Percentiles rank a stretch among this genome's conserved stretches.
These are phyloP conservation scores for Apiotrichum brassicae DNA, from an alignment of 1,284 basidiomycete genomes.

Conservation along the genomic window DNA sequence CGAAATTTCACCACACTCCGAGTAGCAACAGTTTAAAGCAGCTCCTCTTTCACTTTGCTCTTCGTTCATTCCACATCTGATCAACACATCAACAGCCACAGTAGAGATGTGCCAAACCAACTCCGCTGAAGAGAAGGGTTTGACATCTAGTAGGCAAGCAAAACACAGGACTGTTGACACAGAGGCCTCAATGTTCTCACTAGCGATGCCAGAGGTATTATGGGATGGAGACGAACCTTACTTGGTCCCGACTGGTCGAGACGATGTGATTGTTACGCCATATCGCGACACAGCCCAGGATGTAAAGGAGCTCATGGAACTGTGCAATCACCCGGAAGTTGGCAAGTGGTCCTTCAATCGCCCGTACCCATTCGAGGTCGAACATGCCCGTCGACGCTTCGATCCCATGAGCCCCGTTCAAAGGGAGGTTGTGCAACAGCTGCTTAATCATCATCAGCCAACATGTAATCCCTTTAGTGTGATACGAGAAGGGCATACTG, in stretches of 20 bases:
- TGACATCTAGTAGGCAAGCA: no score
- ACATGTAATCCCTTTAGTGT: neutral
- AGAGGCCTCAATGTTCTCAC: no score
- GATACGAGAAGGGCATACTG: neutral
- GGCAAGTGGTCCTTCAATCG: neutral
- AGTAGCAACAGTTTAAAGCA: no score
- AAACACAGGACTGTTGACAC: no score
- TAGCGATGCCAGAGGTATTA: no score
- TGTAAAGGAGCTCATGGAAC: neutral
- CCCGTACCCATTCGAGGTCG: neutral
- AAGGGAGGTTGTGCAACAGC: neutral
- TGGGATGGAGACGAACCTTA: constrained; percentile 3
- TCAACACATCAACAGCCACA: no score
- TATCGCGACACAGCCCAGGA: neutral
- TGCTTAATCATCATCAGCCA: neutral
- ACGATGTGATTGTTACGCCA: constrained; percentile 1
- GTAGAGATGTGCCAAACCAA: no score
- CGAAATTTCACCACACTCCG: no score
- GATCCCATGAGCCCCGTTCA: neutral
- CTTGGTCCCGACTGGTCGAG: neutral
- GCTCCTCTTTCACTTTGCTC: no score
- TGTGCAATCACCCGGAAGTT: neutral
- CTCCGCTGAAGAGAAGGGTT: no score
- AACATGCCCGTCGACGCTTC: neutral
- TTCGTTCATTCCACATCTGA: no score